These are phyloP conservation scores for Apophysomyces ossiformis DNA, from an alignment of 371 early-diverging fungal species.

Conservation along the genomic window DNA sequence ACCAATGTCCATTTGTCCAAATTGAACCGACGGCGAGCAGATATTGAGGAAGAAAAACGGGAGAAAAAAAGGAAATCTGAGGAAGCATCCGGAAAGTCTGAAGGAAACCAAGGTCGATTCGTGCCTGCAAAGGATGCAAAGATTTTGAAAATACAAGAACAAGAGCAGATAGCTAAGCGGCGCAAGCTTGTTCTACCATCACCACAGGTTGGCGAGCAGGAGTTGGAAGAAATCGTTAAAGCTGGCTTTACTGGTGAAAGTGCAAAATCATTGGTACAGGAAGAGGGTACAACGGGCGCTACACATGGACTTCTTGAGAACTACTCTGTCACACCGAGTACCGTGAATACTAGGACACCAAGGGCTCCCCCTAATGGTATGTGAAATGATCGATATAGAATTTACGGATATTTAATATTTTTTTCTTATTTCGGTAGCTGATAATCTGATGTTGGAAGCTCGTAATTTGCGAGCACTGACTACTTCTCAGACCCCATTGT, in stretches of 20 bases:
- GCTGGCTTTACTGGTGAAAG: slow-evolving; percentile 84
- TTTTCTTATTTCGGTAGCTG: slow-evolving; percentile 34
- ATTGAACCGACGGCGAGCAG: slow-evolving; percentile 81
- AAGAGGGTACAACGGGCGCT: slow-evolving; percentile 62
- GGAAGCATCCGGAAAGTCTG: slow-evolving; percentile 50
- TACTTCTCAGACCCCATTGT: slow-evolving; percentile 85
- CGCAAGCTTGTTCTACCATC: slow-evolving; percentile 84
- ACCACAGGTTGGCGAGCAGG: slow-evolving; percentile 90
- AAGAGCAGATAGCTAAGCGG: slow-evolving; percentile 75
- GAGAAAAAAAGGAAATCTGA: slow-evolving; percentile 75
- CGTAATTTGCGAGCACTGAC: slow-evolving; percentile 81
- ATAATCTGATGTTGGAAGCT: slow-evolving; percentile 82
- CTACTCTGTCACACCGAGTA: slow-evolving; percentile 66
- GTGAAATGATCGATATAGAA: not conserved
- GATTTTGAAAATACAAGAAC: slow-evolving; percentile 67
- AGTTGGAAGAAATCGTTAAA: slow-evolving; percentile 92
- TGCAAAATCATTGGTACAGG: slow-evolving; percentile 71
- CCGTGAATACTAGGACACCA: slow-evolving; percentile 64
- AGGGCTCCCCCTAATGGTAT: slow-evolving; percentile 71
- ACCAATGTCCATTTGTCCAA: slow-evolving; percentile 73
- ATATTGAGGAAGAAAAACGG: slow-evolving; percentile 68
- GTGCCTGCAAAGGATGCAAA: slow-evolving; percentile 62
- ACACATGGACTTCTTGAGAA: slow-evolving; percentile 73
- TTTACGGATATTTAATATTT: not conserved
- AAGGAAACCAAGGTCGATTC: slow-evolving; percentile 58